A percentile compares a stretch with the other conserved stretches of the same genome.
Evolutionary conservation across 2,329 filamentous ascomycete genomes (phyloP).

Genomic region (Paecilomyces fulvus): DNA sequence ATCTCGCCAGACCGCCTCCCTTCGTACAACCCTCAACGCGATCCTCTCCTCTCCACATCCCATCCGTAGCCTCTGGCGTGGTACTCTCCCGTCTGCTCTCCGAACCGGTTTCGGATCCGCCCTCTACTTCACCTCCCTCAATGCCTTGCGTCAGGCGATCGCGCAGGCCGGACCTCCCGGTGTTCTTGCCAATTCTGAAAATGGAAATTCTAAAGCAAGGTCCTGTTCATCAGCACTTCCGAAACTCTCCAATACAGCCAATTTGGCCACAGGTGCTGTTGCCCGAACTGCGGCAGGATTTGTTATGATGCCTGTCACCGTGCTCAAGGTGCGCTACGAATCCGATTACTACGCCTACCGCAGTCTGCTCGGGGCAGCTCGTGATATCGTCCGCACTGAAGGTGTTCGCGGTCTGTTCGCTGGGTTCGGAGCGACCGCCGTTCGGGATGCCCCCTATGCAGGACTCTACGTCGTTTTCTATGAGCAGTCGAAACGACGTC

Average conservation of each 20-base stretch:
- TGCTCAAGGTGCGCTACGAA: slow-evolving; percentile 95
- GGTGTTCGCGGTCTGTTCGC: slow-evolving; percentile 81
- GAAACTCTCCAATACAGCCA: slow-evolving; percentile 73
- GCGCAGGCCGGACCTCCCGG: slow-evolving; percentile 36
- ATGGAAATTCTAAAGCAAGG: slow-evolving; percentile 11
- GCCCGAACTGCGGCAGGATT: slow-evolving; percentile 83
- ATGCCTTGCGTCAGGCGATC: slow-evolving; percentile 66
- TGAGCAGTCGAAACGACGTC: slow-evolving; percentile 47
- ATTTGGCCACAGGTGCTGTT: slow-evolving; percentile 73
- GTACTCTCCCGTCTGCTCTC: slow-evolving; percentile 83
- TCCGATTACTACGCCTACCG: slow-evolving; percentile 76
- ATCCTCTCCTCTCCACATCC: slow-evolving; percentile 60
- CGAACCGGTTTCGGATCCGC: slow-evolving; percentile 89
- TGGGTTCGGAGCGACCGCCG: slow-evolving; percentile 86
- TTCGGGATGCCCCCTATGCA: slow-evolving; percentile 92
- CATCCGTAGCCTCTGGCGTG: slow-evolving; percentile 76
- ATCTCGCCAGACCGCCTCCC: slow-evolving; percentile 57
- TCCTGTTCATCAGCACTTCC: slow-evolving; percentile 63
- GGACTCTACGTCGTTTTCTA: slow-evolving; percentile 93
- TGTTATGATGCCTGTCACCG: slow-evolving; percentile 88
- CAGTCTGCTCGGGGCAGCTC: slow-evolving; percentile 62
- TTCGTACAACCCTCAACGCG: slow-evolving; percentile 59
- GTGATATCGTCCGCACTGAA: slow-evolving; percentile 64
- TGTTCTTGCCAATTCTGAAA: slow-evolving; percentile 25
- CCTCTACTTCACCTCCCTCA: slow-evolving; percentile 86